Base-by-base conservation (phyloP, 2,329 filamentous ascomycete genomes). In the Zymoseptoria brevis region DNA sequence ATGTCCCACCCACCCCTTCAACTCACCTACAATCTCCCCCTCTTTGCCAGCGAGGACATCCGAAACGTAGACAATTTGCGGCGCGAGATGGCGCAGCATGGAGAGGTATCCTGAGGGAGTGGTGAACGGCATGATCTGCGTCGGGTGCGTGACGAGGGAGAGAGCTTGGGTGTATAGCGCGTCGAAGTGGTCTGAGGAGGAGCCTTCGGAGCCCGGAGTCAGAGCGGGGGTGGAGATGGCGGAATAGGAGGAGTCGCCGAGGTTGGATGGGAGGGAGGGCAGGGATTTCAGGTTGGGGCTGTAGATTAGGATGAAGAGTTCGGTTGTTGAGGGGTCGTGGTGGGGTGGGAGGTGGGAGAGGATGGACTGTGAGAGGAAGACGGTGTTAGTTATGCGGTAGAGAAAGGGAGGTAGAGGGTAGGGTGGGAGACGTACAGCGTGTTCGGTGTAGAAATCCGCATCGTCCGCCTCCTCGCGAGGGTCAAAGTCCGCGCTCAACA, bases 261-360 rank as follows among this genome's bases (percentile, higher is more conserved):
- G 76, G 73, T 83, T 79, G 75, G 84, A 75, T 73, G 83, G 72
- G 75, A 82, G 76, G 53, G 61, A 67, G 64, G 69, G 86, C 81
- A 59, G 82, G 72, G 56, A 78, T 74, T 61, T 82, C 79, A 96
- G 77, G 55, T 83, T 81, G 0, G 93, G 93, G 2, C 90, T 86
- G 74, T 96, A 96, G 70, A 97, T 93, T 65, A 97, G 81, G 59
- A 97, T 82, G 69, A 96, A 95, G 22, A 96, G 80, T 71, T 89
- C 89, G 64, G 87, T 84, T 62, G 80, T 84, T 53, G 85, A 83
- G 63, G 87, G 83, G 72, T 96, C 86, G 65, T 87, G 85, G 60
- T 88, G 83, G 63, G 86, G 83, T 45, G 91, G 90, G 54, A 97
- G 88, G 73, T 96, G 88, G 50, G 92, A 95, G 58, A 97, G 81